Evolutionary conservation across 2,329 filamentous ascomycete genomes (phyloP).

Genomic region (Fusarium sp.): DNA sequence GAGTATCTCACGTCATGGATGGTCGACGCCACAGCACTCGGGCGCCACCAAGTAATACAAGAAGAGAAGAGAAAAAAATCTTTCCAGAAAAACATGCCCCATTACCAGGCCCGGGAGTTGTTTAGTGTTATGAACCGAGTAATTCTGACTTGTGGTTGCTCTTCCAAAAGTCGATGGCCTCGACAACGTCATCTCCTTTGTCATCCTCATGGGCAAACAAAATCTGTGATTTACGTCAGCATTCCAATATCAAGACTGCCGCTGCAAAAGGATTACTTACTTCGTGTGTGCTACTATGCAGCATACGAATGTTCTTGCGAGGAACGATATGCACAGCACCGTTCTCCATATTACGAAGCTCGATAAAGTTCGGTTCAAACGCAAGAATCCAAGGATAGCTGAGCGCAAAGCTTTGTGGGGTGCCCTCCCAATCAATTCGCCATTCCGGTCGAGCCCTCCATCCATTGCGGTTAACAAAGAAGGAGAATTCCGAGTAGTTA

Average conservation of each 20-base stretch:
- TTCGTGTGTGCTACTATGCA: constrained; percentile 97
- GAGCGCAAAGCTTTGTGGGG: constrained; percentile 89
- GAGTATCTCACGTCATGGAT: constrained; percentile 32
- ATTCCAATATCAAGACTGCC: background rate
- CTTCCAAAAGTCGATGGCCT: constrained; percentile 97
- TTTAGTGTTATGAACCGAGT: constrained; percentile 42
- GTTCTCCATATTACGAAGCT: constrained; percentile 94
- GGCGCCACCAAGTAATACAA: constrained; percentile 46
- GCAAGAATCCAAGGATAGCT: constrained; percentile 97
- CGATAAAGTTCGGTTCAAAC: constrained; percentile 97
- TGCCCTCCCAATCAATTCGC: constrained; percentile 98
- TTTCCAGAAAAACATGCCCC: constrained; percentile 45
- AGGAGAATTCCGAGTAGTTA: constrained; percentile 98
- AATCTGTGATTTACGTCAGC: constrained; percentile 71
- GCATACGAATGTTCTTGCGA: constrained; percentile 95
- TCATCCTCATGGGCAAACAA: constrained; percentile 98
- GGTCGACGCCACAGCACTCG: constrained; percentile 27
- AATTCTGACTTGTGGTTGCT: constrained; percentile 65
- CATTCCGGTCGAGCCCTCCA: constrained; percentile 97
- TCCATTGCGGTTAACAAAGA: constrained; percentile 98
- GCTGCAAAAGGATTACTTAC: constrained; percentile 59
- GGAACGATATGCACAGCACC: constrained; percentile 96
- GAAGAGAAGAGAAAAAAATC: constrained; percentile 27
- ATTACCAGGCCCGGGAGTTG: constrained; percentile 20
- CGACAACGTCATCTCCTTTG: constrained; percentile 89